Base-by-base conservation (phyloP, 345 rosid species). In the Mangifera indica region DNA sequence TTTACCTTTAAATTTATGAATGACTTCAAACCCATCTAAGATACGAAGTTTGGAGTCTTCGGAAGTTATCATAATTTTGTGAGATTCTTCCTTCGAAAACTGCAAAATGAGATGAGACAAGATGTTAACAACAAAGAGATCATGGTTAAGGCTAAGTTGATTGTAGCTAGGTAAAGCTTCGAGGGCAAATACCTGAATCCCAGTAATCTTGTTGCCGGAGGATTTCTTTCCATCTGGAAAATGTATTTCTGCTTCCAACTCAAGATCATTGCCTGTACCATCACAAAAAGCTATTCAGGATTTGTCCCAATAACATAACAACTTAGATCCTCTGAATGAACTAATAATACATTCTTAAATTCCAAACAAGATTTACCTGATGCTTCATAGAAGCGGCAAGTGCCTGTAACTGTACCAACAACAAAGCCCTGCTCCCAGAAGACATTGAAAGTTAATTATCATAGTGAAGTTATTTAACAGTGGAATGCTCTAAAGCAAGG, bases 21-120 rank as follows among this genome's bases (percentile, higher is more conserved):
- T 74, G 3, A 92, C 65, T 21, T 87, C 87, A 9, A 79, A 60
- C 60, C 87, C 91, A 42, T 94, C 89, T 22, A 87, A 78, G 26
- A 94, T 82, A 4, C 90, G 83, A 42, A 94, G 54, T 52, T 85
- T 94, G 34, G 92, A 89, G 77, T 92, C 97, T 53, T 94, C 97
- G 6, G 93, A 90, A 14, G 93, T 77, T 59, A 92, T 84, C 91
- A 94, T 70, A 24, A 89, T 60, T 80, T 82, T 86, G 63, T 61
- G 86, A 14, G 87, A 72, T 52, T 76, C 74, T 44, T 85, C 92
- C 21, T 55, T 79, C 60, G 85, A 84, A 81, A 84, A 89, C 90
- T 94, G 89, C 60, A 87, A 56, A 34, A n/a, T n/a, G n/a, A n/a
- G n/a, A n/a, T 24, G 37, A 25, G 46, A 56, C 34, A 15, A 22